Percentiles rank a stretch among this genome's conserved stretches.
phyloP scores from a whole-genome alignment of 202 grass and related monocot species.

The Eragrostis tef region DNA sequence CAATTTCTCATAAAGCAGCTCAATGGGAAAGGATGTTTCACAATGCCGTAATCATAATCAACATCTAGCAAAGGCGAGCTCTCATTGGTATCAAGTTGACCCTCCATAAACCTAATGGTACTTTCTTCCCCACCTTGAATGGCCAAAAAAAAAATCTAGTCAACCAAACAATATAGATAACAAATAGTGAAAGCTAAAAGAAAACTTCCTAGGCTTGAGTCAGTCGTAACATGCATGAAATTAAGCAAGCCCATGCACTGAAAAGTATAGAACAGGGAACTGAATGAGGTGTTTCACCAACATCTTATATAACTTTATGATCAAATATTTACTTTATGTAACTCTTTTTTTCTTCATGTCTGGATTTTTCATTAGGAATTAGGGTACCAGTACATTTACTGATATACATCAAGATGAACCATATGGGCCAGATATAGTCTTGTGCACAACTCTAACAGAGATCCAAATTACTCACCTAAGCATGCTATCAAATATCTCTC shows the following conservation, averaged over 20 bases:
- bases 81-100: slow-evolving; percentile 57
- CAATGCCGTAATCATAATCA: slow-evolving; percentile 87
- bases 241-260: slow-evolving; percentile 8
- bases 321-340: slow-evolving; percentile 9
- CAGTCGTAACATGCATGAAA: slow-evolving; percentile 27
- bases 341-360: no score
- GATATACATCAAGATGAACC: no score
- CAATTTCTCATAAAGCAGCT: slow-evolving; percentile 92
- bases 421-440: neutral
- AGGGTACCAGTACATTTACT: no score
- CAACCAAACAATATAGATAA: slow-evolving; percentile 34
- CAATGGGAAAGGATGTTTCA: slow-evolving; percentile 95
- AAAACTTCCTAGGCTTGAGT: neutral
- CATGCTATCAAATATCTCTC: slow-evolving; percentile 99
- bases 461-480: slow-evolving; percentile 67
- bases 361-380: no score
- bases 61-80: slow-evolving; percentile 81
- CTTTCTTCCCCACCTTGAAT: slow-evolving; percentile 88
- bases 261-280: slow-evolving; percentile 21
- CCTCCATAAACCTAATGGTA: slow-evolving; percentile 95
- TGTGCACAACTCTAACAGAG: slow-evolving; percentile 31
- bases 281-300: slow-evolving; percentile 27
- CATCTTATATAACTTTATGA: slow-evolving; percentile 3
- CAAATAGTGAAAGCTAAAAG: slow-evolving; percentile 27
- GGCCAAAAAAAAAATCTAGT: slow-evolving; percentile 17